Percentiles rank a stretch among this genome's conserved stretches.
Conservation (phyloP, 2,329 filamentous ascomycete species). For the Cladosporium sp. region DNA sequence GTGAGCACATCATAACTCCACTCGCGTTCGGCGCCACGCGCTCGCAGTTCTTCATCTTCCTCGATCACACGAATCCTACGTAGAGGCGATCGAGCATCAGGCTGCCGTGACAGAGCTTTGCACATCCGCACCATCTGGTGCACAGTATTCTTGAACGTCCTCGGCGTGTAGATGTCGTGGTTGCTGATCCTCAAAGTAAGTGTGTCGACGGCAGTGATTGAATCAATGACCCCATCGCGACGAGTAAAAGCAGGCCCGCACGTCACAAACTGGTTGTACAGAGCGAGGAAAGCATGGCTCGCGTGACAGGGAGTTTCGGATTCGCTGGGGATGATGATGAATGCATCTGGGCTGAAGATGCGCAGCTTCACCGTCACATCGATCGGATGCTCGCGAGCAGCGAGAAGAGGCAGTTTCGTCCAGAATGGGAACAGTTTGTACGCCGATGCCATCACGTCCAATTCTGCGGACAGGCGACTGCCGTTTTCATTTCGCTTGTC, state of each 20-base stretch:
- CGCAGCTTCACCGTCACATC: slow-evolving; percentile 20
- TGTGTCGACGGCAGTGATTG: background rate
- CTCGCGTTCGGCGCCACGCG: background rate
- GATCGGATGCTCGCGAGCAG: slow-evolving; percentile 12
- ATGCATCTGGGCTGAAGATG: slow-evolving; percentile 25
- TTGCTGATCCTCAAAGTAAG: background rate
- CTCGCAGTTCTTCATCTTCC: background rate
- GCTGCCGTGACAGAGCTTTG: background rate
- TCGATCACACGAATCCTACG: background rate
- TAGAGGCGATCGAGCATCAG: background rate
- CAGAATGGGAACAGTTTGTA: slow-evolving; percentile 22
- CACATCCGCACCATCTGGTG: background rate
- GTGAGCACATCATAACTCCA: background rate
- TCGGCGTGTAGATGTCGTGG: slow-evolving; percentile 1
- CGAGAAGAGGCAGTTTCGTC: slow-evolving; percentile 17
- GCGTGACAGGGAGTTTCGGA: background rate
- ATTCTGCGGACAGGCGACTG: slow-evolving; percentile 11
- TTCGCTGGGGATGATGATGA: background rate
- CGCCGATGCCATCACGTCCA: slow-evolving; percentile 23
- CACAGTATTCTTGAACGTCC: background rate
- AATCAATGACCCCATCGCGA: background rate
- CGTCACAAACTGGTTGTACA: slow-evolving; percentile 22
- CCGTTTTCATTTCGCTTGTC: slow-evolving; percentile 11
- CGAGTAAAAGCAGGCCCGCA: slow-evolving; percentile 18
- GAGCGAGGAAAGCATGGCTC: slow-evolving; percentile 17